Evolutionary conservation across 108 stramenopile genomes (phyloP).

Genomic region (Skeletonema potamos): DNA sequence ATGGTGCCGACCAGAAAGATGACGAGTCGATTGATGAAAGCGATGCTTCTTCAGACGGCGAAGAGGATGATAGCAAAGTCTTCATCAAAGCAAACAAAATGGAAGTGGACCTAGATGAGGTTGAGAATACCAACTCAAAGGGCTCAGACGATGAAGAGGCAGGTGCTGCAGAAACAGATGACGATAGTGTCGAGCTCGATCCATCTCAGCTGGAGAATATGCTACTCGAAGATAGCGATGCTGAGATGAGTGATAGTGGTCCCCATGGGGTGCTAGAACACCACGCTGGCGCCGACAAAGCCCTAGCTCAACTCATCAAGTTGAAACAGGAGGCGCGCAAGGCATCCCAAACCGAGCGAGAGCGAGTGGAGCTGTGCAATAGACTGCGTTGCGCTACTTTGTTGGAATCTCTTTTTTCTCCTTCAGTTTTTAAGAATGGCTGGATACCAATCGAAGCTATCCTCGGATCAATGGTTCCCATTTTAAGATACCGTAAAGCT

Average conservation of each 20-base stretch:
- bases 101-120: conserved; percentile 42
- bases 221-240: conserved; percentile 80
- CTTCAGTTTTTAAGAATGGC: conserved; percentile 47
- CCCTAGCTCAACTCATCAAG: conserved; percentile 81
- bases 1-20: conserved; percentile 12
- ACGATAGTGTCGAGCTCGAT: conserved; percentile 71
- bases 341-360: conserved; percentile 68
- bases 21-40: conserved; percentile 31
- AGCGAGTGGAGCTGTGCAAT: conserved; percentile 66
- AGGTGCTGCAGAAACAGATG: conserved; percentile 8
- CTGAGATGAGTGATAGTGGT: conserved; percentile 48
- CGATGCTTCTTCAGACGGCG: conserved; percentile 44
- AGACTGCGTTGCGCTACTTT: conserved; percentile 74
- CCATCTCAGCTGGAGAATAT: conserved; percentile 60
- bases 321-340: conserved; percentile 83
- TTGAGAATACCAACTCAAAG: conserved; percentile 30
- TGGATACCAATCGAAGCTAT: conserved; percentile 55
- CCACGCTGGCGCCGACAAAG: conserved; percentile 87
- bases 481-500: conserved; percentile 52
- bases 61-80: conserved; percentile 40
- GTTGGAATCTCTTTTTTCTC: conserved; percentile 59
- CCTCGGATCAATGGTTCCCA: conserved; percentile 53
- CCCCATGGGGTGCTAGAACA: conserved; percentile 65
- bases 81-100: conserved; percentile 27
- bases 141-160: conserved; percentile 15